A percentile compares a stretch with the other conserved stretches of the same genome.
These are phyloP conservation scores for Ophiostoma angusticollis DNA, from an alignment of 2,329 filamentous ascomycete species.

Conservation along the genomic window DNA sequence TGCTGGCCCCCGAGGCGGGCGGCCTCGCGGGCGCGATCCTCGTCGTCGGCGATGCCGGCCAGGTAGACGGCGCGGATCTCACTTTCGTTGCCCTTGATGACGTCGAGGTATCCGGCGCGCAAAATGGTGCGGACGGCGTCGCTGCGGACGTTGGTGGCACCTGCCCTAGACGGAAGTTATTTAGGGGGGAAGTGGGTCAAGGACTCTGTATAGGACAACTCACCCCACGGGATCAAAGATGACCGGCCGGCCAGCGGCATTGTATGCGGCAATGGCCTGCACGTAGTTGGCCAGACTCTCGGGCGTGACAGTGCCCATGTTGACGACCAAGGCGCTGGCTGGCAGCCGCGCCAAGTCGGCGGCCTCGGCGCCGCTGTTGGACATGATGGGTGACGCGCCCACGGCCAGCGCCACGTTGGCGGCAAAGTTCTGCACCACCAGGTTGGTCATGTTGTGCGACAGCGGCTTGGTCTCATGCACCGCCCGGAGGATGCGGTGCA, in stretches of 20 bases:
- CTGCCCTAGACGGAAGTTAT: conserved; percentile 51
- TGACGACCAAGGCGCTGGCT: conserved; percentile 71
- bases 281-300: conserved; percentile 60
- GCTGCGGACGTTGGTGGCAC: conserved; percentile 63
- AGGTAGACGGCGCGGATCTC: conserved; percentile 68
- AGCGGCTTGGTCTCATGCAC: conserved; percentile 56
- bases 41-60: conserved; percentile 21
- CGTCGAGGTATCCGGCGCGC: conserved; percentile 60
- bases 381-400: conserved; percentile 89
- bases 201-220: conserved; percentile 20
- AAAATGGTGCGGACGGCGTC: conserved; percentile 60
- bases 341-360: conserved; percentile 58
- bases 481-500: conserved; percentile 38
- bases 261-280: conserved; percentile 70
- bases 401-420: conserved; percentile 79
- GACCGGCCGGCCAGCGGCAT: conserved; percentile 58
- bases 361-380: conserved; percentile 73
- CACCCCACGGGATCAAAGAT: conserved; percentile 81
- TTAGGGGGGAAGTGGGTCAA: not conserved
- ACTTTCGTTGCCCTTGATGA: conserved; percentile 90
- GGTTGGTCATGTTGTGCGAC: conserved; percentile 94
- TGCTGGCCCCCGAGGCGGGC: conserved; percentile 17
- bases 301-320: conserved; percentile 84
- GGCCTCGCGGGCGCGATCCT: conserved; percentile 11
- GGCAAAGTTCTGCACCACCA: conserved; percentile 89